Evolutionary conservation across 768 basidiomycete species (phyloP), one percentile per base, ranked within the genome.

Genomic region (Kwoniella mangroviensis): DNA sequence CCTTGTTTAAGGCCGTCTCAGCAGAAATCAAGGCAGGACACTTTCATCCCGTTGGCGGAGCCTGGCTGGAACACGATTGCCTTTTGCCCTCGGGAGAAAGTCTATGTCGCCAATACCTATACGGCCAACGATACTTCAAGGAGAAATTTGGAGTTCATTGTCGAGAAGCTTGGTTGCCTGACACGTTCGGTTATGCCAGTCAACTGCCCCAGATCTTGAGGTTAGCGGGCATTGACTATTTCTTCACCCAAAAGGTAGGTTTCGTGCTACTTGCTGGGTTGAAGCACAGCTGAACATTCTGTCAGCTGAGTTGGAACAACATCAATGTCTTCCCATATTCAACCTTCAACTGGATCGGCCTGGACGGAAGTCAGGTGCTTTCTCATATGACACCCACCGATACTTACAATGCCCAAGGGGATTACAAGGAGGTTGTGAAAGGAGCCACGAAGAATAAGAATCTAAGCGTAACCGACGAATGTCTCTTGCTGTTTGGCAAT

Each of bases 341-440:
- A 3, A 94, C 93, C 0, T 99, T 99, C 85, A 97, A 95, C 81
- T 95, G 68, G 68, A 55, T 54, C 19, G 94, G 93, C 12, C 90
- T 95, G 71, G 95, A 98, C 79, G 94, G 94, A 13, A 90, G 89
- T 1, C 95, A 97, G 81, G 90, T 97, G 6, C 83, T 97, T 34
- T 94, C 92, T 79, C 95, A 98, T 78, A 95, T 98, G 93, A 96
- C 94, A 3, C 94, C 94, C 45, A 89, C 90, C 84, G 91, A 93
- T 75, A 93, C 91, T 0, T 97, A 97, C 82, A 95, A 90, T 4
- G 93, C 94, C 0, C 92, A 94, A 21, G 24, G 49, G 7, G 49
- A 68, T 40, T 57, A 54, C 56, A 40, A 42, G 26, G 70, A 71
- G 28, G 22, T 68, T 1, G 9, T 63, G 52, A 71, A 67, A 43